Conservation (phyloP, 2,329 filamentous ascomycete genomes). For the Kalmusia sp. region DNA sequence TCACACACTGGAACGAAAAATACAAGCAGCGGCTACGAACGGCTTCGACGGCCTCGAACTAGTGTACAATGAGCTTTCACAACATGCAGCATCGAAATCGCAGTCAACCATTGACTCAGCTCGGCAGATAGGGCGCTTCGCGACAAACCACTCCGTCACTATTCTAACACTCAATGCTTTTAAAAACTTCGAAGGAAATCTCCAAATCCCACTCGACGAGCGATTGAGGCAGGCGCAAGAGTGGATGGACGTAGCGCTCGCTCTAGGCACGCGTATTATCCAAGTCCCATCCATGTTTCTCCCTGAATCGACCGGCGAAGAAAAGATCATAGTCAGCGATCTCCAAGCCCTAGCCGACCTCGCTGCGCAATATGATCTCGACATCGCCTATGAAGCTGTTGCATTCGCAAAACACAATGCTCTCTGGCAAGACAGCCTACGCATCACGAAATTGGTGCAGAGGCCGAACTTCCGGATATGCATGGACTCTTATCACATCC, state of each 20-base stretch:
- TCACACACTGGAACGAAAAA: constrained; percentile 8
- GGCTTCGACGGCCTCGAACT: constrained; percentile 16
- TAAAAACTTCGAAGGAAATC: constrained; percentile 3
- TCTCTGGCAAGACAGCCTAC: constrained; percentile 4
- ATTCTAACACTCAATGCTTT: not conserved
- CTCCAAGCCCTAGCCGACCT: constrained; percentile 5
- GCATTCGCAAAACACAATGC: not conserved
- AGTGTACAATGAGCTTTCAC: constrained; percentile 4
- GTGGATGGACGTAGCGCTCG: not conserved
- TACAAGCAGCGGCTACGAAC: constrained; percentile 11
- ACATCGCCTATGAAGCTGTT: not conserved
- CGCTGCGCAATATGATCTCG: not conserved
- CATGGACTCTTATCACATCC: constrained; percentile 8
- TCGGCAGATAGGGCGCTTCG: not conserved
- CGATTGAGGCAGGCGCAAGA: constrained; percentile 1
- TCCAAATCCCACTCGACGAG: not conserved
- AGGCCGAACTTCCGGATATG: not conserved
- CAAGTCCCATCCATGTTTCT: constrained; percentile 9
- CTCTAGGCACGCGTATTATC: not conserved
- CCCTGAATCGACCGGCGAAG: not conserved
- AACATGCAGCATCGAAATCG: not conserved
- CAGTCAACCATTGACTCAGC: not conserved
- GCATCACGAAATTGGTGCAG: constrained; percentile 1
- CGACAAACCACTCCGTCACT: not conserved
- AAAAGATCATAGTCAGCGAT: not conserved